Evolutionary conservation across 305 asterid species (phyloP), one percentile per base, ranked within the genome.

Genomic region (Ilex paraguariensis): DNA sequence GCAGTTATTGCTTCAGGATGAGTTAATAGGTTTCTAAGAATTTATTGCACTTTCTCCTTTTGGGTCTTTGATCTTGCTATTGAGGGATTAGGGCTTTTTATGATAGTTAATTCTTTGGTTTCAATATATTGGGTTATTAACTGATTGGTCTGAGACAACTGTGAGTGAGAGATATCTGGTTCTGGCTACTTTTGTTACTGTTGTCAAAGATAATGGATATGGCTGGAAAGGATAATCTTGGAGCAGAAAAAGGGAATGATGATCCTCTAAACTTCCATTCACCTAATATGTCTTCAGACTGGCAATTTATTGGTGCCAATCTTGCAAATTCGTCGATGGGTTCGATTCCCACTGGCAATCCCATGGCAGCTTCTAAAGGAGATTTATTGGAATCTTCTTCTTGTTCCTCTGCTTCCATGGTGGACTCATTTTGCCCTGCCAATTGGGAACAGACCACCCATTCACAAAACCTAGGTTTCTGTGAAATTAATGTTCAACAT

Each of bases 401-500:
- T 62, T 72, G 79, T 66, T 69, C 86, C 51, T 66, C 83, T 3
- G 75, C 79, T 10, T 32, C 78, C 2, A 59, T 73, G 74, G 74
- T 69, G 0, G 85, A 83, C 66, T 78, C 93, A 0, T 83, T 81
- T 62, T 66, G 82, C 55, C 76, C 85, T 46, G 67, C 76, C 0
- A 66, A 75, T 46, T 91, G 92, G 95, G 92, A 83, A 52, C 95
- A 79, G 53, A 62, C 70, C 7, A 66, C 71, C 8, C 64, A 67
- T 44, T 81, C 82, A 0, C 86, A 66, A 55, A 82, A 55, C 62
- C 71, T 86, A 64, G 87, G 85, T 59, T 80, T 77, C 48, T 52
- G 75, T 72, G 88, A 83, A 53, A 73, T 66, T 45, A 73, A 69
- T 73, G 69, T 74, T 40, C 93, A 63, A 45, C 75, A 69, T 32